Conservation (phyloP, 176 grass and related monocot genomes). For the Cenchrus fungigraminus region DNA sequence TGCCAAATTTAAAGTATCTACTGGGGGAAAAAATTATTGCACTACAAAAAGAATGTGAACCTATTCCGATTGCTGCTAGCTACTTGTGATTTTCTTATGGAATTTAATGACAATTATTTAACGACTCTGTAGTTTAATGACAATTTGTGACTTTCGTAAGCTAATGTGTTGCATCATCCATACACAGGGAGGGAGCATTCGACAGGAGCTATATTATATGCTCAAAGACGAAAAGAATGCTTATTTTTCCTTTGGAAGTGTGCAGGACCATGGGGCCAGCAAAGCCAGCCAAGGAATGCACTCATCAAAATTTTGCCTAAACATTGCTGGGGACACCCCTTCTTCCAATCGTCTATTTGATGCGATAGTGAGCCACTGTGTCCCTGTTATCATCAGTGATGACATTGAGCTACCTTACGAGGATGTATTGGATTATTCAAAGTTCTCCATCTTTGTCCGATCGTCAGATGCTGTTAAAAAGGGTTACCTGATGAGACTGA, state of each 20-base stretch:
- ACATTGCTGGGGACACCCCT: conserved; percentile 90
- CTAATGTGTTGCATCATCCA: conserved; percentile 34
- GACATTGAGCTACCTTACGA: conserved; percentile 92
- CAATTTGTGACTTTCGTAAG: background rate
- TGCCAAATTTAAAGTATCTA: background rate
- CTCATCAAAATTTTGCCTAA: conserved; percentile 84
- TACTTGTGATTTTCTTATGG: conserved; percentile 1
- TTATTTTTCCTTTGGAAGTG: conserved; percentile 77
- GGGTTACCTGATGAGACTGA: conserved; percentile 63
- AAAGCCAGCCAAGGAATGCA: conserved; percentile 84
- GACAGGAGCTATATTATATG: conserved; percentile 80
- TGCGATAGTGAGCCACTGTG: conserved; percentile 74
- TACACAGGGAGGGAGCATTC: conserved; percentile 76
- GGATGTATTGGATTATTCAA: conserved; percentile 76
- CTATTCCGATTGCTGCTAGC: background rate
- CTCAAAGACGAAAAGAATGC: conserved; percentile 79
- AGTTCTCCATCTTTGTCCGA: conserved; percentile 82
- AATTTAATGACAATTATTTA: background rate
- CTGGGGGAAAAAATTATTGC: background rate
- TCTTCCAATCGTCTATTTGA: conserved; percentile 94
- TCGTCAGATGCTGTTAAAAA: conserved; percentile 70
- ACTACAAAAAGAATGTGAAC: background rate
- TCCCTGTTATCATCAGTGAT: conserved; percentile 83
- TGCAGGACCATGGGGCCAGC: conserved; percentile 80
- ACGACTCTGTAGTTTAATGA: background rate